A percentile compares a stretch with the other conserved stretches of the same genome.
Evolutionary conservation across 2,329 filamentous ascomycete genomes (phyloP).

Genomic region (Thermochaetoides dissita): DNA sequence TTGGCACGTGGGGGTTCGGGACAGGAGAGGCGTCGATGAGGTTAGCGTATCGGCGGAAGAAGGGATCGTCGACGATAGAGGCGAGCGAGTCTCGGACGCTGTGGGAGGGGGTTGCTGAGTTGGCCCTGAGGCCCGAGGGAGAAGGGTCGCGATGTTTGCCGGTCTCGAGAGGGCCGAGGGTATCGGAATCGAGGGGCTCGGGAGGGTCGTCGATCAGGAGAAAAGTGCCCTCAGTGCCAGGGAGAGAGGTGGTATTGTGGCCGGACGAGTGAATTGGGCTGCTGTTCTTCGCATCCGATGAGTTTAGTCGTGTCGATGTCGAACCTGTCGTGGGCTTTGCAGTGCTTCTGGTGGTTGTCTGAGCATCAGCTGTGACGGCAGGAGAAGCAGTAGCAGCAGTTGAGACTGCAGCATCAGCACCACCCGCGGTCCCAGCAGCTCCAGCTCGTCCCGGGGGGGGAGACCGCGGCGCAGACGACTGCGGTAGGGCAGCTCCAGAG

Average conservation of each 20-base stretch:
- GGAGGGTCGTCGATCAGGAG: constrained; percentile 17
- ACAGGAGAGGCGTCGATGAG: too few relatives aligned
- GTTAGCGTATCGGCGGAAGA: constrained; percentile 29
- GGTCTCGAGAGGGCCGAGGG: background rate
- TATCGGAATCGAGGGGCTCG: constrained; percentile 1
- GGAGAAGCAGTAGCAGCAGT: background rate
- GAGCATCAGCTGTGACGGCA: background rate
- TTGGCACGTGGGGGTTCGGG: too few relatives aligned
- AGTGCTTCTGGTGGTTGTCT: constrained; percentile 2
- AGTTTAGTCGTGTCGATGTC: constrained; percentile 2
- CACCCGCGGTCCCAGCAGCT: background rate
- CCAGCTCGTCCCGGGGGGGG: constrained; percentile 7
- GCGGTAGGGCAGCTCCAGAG: constrained; percentile 7
- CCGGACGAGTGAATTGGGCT: too few relatives aligned
- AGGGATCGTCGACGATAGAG: constrained; percentile 42
- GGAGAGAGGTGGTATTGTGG: constrained; percentile 2
- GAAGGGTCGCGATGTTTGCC: background rate
- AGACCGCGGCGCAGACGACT: constrained; percentile 9
- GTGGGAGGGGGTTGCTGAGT: too few relatives aligned
- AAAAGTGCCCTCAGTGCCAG: constrained; percentile 14
- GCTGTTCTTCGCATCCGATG: too few relatives aligned
- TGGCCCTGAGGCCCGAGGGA: constrained; percentile 3
- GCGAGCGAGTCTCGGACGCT: constrained; percentile 33
- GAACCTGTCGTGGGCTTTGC: constrained; percentile 4
- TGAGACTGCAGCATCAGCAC: background rate